Evolutionary conservation across 768 basidiomycete genomes (phyloP).

Genomic region (Filobasidium wieringae): DNA sequence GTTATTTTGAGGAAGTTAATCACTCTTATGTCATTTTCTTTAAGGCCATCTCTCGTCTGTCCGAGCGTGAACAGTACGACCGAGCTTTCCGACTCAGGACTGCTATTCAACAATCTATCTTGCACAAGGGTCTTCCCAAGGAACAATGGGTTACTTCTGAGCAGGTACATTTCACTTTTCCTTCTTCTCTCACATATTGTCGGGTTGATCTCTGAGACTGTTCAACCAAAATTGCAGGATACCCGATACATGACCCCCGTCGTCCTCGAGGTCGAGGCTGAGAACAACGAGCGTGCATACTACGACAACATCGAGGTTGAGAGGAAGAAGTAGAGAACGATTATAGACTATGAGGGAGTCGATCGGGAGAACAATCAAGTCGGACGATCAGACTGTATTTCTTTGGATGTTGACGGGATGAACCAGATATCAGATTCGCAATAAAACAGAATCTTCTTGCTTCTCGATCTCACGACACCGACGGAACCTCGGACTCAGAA

Average conservation of each 20-base stretch:
- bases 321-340: conserved; percentile 42
- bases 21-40: neutral
- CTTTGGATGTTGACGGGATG: too few relatives aligned
- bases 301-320: conserved; percentile 72
- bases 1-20: neutral
- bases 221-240: conserved; percentile 49
- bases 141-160: conserved; percentile 63
- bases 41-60: conserved; percentile 74
- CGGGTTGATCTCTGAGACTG: neutral
- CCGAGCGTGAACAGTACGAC: conserved; percentile 70
- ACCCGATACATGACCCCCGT: conserved; percentile 73
- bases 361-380: too few relatives aligned
- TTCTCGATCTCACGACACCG: too few relatives aligned
- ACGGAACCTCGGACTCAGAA: too few relatives aligned
- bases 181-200: neutral
- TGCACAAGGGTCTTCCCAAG: conserved; percentile 69
- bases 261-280: conserved; percentile 58
- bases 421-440: too few relatives aligned
- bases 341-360: neutral
- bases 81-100: conserved; percentile 79
- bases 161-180: conserved; percentile 49
- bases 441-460: too few relatives aligned
- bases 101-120: conserved; percentile 54
- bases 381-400: too few relatives aligned
- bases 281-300: conserved; percentile 60